Evolutionary conservation across 257 asterid species (phyloP).

Genomic region (Solanum raphanifolium): DNA sequence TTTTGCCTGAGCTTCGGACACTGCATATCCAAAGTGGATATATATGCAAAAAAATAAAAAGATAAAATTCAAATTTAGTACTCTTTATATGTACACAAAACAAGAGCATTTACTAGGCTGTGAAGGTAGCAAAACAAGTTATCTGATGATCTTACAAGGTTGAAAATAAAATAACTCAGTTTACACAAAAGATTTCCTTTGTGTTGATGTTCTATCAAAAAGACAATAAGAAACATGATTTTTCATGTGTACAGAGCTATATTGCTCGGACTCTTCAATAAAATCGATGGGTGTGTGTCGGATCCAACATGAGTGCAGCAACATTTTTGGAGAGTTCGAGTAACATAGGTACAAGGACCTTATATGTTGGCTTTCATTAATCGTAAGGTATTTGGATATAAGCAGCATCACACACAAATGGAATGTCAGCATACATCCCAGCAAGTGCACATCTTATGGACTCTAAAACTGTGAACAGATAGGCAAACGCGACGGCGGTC

Average conservation of each 20-base stretch:
- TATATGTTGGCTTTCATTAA: conserved; percentile 14
- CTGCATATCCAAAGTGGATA: neutral
- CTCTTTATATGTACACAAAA: neutral
- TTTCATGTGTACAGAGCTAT: neutral
- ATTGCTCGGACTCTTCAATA: neutral
- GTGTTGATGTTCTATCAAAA: neutral
- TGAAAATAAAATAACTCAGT: neutral
- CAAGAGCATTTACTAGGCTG: neutral
- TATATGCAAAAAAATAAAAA: neutral
- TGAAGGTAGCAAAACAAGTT: neutral
- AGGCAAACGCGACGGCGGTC: conserved; percentile 59
- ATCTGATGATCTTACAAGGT: neutral
- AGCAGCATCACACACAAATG: conserved; percentile 88
- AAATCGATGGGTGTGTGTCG: neutral
- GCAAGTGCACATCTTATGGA: conserved; percentile 69
- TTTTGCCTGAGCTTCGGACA: neutral
- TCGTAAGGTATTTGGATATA: conserved; percentile 84
- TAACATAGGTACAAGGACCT: neutral
- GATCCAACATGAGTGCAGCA: neutral
- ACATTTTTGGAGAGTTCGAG: neutral
- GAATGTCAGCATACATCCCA: conserved; percentile 88
- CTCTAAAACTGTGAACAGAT: conserved; percentile 74
- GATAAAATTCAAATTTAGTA: neutral
- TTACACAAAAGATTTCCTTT: neutral
- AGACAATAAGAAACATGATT: neutral